Evolutionary conservation across 1,284 basidiomycete genomes (phyloP).

Genomic region (Mycena sp.): DNA sequence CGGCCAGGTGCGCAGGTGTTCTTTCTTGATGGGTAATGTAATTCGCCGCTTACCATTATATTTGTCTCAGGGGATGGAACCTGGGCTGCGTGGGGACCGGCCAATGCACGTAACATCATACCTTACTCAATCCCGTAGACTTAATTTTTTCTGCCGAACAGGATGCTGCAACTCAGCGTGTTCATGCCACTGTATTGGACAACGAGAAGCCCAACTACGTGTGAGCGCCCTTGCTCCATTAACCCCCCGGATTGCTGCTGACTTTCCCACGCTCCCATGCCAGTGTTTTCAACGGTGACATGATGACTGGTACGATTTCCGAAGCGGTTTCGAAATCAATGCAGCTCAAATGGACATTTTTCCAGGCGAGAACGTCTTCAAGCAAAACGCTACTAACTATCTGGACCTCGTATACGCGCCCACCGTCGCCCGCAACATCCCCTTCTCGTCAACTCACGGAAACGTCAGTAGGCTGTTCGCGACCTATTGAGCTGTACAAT

Average conservation of each 20-base stretch:
- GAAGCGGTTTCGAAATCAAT: not conserved
- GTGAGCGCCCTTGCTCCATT: not conserved
- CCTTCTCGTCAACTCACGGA: slow-evolving; percentile 28
- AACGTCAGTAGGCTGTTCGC: slow-evolving; percentile 16
- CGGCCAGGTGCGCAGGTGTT: not conserved
- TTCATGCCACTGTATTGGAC: slow-evolving; percentile 18
- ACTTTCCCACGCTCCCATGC: not conserved
- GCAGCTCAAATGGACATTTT: not conserved
- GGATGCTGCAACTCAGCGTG: slow-evolving; percentile 24
- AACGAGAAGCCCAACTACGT: slow-evolving; percentile 26
- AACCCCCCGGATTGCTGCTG: not conserved
- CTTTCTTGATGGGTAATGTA: not conserved
- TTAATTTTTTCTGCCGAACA: not conserved
- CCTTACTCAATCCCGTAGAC: not conserved
- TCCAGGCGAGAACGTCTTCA: slow-evolving; percentile 28
- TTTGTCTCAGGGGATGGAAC: slow-evolving; percentile 22
- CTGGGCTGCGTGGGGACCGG: slow-evolving; percentile 16
- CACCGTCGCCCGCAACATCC: slow-evolving; percentile 22
- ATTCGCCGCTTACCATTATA: no score
- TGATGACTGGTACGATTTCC: slow-evolving; percentile 22
- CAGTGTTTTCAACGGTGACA: slow-evolving; percentile 30
- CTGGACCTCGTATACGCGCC: slow-evolving; percentile 27
- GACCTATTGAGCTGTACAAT: not conserved
- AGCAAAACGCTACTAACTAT: slow-evolving; percentile 28
- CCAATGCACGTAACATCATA: not conserved